These are phyloP conservation scores for Fomitopsis pulvina DNA, from an alignment of 768 basidiomycete genomes.

Conservation along the genomic window DNA sequence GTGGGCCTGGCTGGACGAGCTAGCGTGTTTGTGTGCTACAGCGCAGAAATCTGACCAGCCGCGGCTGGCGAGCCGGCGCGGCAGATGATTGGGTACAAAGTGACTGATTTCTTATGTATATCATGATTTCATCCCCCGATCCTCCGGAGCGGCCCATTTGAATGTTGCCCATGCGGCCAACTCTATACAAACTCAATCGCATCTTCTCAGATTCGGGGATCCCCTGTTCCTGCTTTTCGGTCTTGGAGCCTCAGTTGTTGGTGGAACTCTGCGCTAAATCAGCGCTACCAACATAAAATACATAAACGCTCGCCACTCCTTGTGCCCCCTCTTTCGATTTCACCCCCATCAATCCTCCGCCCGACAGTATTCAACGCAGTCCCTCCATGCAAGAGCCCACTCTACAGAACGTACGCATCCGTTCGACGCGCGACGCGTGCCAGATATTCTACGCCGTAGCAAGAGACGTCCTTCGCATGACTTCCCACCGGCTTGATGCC, in stretches of 20 bases:
- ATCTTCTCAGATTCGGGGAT: conserved; percentile 25
- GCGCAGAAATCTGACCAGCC: too few relatives aligned
- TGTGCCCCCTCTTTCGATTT: not conserved
- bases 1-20: too few relatives aligned
- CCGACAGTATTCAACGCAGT: too few relatives aligned
- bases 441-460: conserved; percentile 79
- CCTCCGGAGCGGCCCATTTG: conserved; percentile 2
- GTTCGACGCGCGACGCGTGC: conserved; percentile 74
- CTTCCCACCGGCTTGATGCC: conserved; percentile 75
- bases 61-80: not conserved
- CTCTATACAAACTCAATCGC: conserved; percentile 51
- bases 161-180: conserved; percentile 37
- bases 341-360: conserved; percentile 3
- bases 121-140: conserved; percentile 14
- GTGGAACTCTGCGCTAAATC: not conserved
- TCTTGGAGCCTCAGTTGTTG: conserved; percentile 5
- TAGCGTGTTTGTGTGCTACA: not conserved
- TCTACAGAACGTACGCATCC: conserved; percentile 67
- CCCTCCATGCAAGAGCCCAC: conserved; percentile 67
- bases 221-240: conserved; percentile 16
- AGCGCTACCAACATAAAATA: not conserved
- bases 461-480: conserved; percentile 59
- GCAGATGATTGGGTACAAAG: not conserved
- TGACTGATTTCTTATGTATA: not conserved
- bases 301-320: not conserved